Evolutionary conservation across 2,329 filamentous ascomycete species (phyloP).

Genomic region (Phialophora macrospora): DNA sequence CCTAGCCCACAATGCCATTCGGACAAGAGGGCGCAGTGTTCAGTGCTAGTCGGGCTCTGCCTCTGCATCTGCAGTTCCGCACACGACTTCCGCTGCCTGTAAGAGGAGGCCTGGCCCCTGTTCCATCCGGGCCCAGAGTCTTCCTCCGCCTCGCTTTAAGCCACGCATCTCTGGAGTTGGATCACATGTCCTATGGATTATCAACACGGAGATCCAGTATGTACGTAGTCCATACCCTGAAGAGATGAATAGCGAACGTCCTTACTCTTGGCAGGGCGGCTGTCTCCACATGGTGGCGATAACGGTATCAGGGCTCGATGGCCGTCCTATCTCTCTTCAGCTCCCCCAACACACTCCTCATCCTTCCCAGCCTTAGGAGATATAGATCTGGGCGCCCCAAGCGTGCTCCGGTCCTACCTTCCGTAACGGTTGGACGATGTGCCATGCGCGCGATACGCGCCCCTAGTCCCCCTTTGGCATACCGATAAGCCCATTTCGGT

Average conservation of each 20-base stretch:
- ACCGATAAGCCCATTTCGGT: background rate
- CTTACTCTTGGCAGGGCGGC: background rate
- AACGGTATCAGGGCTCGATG: background rate
- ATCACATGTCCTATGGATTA: background rate
- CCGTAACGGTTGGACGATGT: background rate
- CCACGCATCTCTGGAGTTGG: background rate
- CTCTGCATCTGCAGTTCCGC: background rate
- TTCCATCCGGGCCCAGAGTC: background rate
- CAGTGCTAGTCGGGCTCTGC: no score
- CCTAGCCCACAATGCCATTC: no score
- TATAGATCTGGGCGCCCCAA: background rate
- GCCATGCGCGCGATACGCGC: background rate
- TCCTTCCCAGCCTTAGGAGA: background rate
- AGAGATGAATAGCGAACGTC: background rate
- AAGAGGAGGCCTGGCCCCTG: background rate
- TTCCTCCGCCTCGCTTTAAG: background rate
- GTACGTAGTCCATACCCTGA: background rate
- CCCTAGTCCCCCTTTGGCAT: background rate
- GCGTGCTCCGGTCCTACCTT: background rate
- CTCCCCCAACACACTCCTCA: background rate
- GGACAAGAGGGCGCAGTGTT: no score
- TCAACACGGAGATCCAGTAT: background rate
- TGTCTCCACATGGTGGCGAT: background rate
- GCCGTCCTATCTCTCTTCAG: background rate
- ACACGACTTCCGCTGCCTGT: background rate